A percentile compares a stretch with the other conserved stretches of the same genome.
Evolutionary conservation across 148 eudicot species (phyloP).

Genomic region (Silene latifolia): DNA sequence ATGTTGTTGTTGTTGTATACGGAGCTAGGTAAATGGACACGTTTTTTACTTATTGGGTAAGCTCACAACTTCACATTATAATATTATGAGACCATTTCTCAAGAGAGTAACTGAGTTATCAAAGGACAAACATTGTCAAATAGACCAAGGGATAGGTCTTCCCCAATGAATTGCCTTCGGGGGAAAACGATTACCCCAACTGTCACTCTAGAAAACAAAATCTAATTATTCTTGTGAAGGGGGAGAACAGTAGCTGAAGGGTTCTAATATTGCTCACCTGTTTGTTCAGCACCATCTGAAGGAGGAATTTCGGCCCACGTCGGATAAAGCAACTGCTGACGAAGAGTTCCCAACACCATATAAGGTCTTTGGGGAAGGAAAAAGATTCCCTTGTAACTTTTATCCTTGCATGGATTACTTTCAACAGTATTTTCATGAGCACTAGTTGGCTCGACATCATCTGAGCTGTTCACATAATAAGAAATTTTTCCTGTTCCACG

Average conservation of each 20-base stretch:
- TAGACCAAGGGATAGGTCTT: too few species aligned
- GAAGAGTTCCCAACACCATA: slow-evolving; percentile 95
- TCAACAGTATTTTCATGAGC: slow-evolving; percentile 25
- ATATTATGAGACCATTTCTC: too few species aligned
- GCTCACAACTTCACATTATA: too few species aligned
- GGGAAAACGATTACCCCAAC: too few species aligned
- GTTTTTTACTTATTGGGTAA: not conserved
- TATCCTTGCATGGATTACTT: slow-evolving; percentile 26
- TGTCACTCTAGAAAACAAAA: too few species aligned
- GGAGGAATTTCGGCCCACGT: slow-evolving; percentile 59
- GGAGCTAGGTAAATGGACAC: not conserved
- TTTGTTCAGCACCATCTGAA: slow-evolving; percentile 35
- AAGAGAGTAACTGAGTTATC: too few species aligned
- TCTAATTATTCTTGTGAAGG: too few species aligned
- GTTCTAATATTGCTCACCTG: slow-evolving; percentile 41
- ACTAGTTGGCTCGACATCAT: slow-evolving; percentile 20
- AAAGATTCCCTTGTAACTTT: slow-evolving; percentile 59
- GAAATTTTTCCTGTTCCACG: slow-evolving; percentile 76
- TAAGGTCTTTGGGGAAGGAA: slow-evolving; percentile 98
- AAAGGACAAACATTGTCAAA: too few species aligned
- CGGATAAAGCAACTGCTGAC: slow-evolving; percentile 95
- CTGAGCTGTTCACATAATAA: slow-evolving; percentile 43
- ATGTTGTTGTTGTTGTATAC: too few species aligned
- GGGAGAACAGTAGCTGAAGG: not conserved
- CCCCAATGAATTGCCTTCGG: too few species aligned